Evolutionary conservation across 306 rosid species (phyloP), one percentile per base, ranked within the genome.

Genomic region (Cicer judaicum): DNA sequence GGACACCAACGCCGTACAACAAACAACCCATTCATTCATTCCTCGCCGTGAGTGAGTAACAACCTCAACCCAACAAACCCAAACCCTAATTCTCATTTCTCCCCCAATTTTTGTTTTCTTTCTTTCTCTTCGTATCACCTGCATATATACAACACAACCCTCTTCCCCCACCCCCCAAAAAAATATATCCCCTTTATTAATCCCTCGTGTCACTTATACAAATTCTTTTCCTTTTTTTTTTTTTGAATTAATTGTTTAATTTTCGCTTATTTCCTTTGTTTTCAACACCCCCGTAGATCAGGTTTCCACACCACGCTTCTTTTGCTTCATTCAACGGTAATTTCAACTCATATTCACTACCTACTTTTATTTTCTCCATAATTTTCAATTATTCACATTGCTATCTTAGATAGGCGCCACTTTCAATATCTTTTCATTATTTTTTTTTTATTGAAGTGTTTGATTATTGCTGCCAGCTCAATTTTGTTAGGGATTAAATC

Each of bases 1-100:
- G 81, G 77, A 84, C 84, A 77, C 81, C 86, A 78, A 84, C 89
- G 81, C 83, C 89, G 89, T 84, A 80, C 86, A 79, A 56, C 85
- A 75, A 72, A 81, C 74, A 74, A 73, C 82, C 73, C 79, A 38
- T 84, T 73, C 79, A 41, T 78, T 78, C 79, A 41, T 78, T 78
- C 82, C 16, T 61, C 81, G 76, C 80, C 79, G 77, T 84, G 83
- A 46, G 36, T 29, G 36, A 29, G 36, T 29, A 29, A 29, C 36
- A 29, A 29, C 16, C 48, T 38, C 3, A 47, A 29, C 36, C 40
- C 36, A 14, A 53, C 80, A 50, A 53, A 66, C 80, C 76, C 34
- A 40, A 70, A 85, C 92, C 95, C 95, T 86, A 89, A 82, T 82
- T 84, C 38, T 68, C 36, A 83, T 34, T 50, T 70, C 16, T 70